phyloP scores from a whole-genome alignment of 1,284 basidiomycete species.

The Gomphus sp. region DNA sequence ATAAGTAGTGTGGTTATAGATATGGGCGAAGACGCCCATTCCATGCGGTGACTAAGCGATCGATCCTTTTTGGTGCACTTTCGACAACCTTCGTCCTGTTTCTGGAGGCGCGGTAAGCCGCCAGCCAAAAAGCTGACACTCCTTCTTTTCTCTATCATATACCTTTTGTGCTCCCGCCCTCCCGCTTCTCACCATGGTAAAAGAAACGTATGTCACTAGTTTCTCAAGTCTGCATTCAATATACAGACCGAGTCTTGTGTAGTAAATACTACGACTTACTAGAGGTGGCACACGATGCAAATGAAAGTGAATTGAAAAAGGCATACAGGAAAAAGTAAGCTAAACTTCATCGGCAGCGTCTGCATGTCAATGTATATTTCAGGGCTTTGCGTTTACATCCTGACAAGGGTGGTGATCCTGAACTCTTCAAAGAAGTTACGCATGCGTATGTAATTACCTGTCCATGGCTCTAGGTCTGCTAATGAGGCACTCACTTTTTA shows the following conservation, averaged over 20 bases:
- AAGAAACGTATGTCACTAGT: constrained; percentile 46
- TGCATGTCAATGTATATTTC: constrained; percentile 15
- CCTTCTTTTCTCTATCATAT: neutral
- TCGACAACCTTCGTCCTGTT: constrained; percentile 9
- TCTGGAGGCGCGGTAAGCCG: constrained; percentile 10
- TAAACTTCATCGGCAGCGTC: neutral
- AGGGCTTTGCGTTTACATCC: constrained; percentile 89
- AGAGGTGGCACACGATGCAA: constrained; percentile 69
- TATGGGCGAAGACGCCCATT: neutral
- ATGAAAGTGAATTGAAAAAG: constrained; percentile 83
- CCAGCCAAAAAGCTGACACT: constrained; percentile 3
- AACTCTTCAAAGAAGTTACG: constrained; percentile 96
- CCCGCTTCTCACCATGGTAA: constrained; percentile 41
- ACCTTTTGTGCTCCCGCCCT: constrained; percentile 8
- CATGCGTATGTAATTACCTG: constrained; percentile 63
- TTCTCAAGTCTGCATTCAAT: neutral
- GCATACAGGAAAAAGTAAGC: constrained; percentile 87
- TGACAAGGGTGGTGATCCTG: constrained; percentile 96
- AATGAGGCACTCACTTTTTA: neutral
- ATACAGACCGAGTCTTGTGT: neutral
- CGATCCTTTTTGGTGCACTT: neutral
- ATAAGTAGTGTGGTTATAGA: neutral
- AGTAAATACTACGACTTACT: constrained; percentile 90
- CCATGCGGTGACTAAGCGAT: constrained; percentile 1
- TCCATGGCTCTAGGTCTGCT: neutral